Evolutionary conservation across 352 stramenopile genomes (phyloP).

Genomic region (Pythium sukuiense): DNA sequence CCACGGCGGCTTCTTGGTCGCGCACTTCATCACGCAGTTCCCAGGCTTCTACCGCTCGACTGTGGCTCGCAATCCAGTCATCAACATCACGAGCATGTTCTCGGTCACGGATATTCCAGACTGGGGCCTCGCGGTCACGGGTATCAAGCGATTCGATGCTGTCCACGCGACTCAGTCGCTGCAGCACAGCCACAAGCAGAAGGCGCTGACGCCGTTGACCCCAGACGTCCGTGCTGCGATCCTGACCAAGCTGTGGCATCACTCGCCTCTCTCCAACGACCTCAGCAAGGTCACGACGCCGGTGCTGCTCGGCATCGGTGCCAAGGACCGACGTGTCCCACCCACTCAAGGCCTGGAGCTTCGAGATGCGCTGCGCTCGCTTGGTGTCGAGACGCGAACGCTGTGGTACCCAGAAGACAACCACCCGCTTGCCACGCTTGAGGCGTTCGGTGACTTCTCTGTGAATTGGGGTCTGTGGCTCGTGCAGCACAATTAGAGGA

Average conservation of each 20-base stretch:
- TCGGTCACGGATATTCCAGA: constrained; percentile 97
- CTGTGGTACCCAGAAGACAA: constrained; percentile 79
- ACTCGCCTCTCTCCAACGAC: constrained; percentile 85
- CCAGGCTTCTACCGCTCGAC: constrained; percentile 93
- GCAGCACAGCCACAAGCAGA: constrained; percentile 23
- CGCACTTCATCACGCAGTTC: constrained; percentile 93
- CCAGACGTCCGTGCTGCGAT: constrained; percentile 54
- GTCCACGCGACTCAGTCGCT: constrained; percentile 68
- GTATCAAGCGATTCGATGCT: constrained; percentile 86
- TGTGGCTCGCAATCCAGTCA: constrained; percentile 90
- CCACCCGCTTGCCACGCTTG: constrained; percentile 67
- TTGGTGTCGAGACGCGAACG: constrained; percentile 52
- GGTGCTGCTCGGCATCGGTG: constrained; percentile 90
- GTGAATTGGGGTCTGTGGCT: constrained; percentile 82
- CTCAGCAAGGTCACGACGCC: constrained; percentile 87
- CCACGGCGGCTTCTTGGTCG: constrained; percentile 94
- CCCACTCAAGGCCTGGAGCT: constrained; percentile 92
- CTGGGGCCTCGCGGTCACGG: constrained; percentile 91
- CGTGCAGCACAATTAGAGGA: constrained; percentile 40
- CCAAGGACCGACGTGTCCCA: constrained; percentile 90
- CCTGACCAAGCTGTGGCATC: constrained; percentile 85
- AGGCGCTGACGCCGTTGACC: constrained; percentile 35
- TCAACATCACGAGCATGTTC: constrained; percentile 93
- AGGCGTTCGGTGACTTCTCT: constrained; percentile 65
- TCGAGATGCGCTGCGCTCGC: constrained; percentile 80